Percentiles rank a stretch among this genome's conserved stretches.
Evolutionary conservation across 441 rosid species (phyloP).

Genomic region (Brassica hybrid): DNA sequence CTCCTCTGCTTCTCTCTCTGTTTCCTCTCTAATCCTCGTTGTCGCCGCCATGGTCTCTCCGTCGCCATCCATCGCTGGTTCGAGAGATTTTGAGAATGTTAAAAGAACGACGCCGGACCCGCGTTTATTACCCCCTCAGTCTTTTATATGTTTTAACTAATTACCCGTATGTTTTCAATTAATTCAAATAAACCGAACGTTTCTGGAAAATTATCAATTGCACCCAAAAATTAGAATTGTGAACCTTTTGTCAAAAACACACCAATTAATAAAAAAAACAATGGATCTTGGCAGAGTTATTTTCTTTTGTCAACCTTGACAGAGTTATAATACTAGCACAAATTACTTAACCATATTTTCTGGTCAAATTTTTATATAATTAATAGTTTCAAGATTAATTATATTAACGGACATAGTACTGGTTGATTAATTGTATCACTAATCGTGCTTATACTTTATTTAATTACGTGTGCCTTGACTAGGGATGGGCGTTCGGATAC

Average conservation of each 20-base stretch:
- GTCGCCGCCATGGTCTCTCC: slow-evolving; percentile 29
- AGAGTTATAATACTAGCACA: neutral
- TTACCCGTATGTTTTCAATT: slow-evolving; percentile 6
- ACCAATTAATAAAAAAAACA: neutral
- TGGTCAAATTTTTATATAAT: neutral
- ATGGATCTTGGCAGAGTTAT: neutral
- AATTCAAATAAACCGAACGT: neutral
- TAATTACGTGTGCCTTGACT: neutral
- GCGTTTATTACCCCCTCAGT: neutral
- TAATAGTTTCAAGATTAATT: neutral
- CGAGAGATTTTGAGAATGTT: neutral
- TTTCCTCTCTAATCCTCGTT: slow-evolving; percentile 4
- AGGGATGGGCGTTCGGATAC: too few relatives aligned
- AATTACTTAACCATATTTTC: neutral
- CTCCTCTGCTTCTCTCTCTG: slow-evolving; percentile 52
- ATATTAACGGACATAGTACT: neutral
- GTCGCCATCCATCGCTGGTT: slow-evolving; percentile 26
- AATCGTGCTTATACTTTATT: neutral
- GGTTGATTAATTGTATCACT: neutral
- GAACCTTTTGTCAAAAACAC: neutral
- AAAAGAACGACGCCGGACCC: slow-evolving; percentile 31
- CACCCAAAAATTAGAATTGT: neutral
- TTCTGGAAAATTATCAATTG: neutral
- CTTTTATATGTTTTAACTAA: neutral
- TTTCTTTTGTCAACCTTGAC: too few relatives aligned